These are phyloP conservation scores for Aspergillus egyptiacus DNA, from an alignment of 495 filamentous ascomycete species.

Conservation along the genomic window DNA sequence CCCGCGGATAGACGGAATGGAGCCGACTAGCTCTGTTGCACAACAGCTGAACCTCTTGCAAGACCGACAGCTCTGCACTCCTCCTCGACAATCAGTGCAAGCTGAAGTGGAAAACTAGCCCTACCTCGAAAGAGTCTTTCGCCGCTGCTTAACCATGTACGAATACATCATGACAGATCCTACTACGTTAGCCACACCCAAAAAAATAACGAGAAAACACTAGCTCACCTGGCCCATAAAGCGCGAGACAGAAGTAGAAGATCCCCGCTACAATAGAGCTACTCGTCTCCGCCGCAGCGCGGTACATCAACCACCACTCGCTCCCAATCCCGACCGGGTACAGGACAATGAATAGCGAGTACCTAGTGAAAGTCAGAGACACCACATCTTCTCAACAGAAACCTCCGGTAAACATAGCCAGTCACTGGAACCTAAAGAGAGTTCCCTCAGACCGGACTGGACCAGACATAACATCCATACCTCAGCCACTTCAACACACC, in stretches of 20 bases:
- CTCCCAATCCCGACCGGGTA: conserved; percentile 50
- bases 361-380: conserved; percentile 23
- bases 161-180: conserved; percentile 71
- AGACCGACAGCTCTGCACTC: too few relatives aligned
- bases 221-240: conserved; percentile 64
- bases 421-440: background rate
- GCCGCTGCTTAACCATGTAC: conserved; percentile 74
- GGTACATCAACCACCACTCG: conserved; percentile 46
- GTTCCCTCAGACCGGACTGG: background rate
- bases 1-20: too few relatives aligned
- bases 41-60: too few relatives aligned
- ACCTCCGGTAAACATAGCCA: too few relatives aligned
- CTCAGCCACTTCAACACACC: conserved; percentile 37
- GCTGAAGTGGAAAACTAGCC: background rate
- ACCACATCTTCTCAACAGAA: background rate
- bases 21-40: too few relatives aligned
- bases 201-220: conserved; percentile 11
- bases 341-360: conserved; percentile 23
- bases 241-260: conserved; percentile 45
- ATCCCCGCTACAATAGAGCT: conserved; percentile 20
- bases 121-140: conserved; percentile 41
- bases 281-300: conserved; percentile 24
- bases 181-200: conserved; percentile 21
- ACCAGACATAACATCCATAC: conserved; percentile 17
- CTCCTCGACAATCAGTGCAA: background rate